A percentile compares a stretch with the other conserved stretches of the same genome.
These are phyloP conservation scores for Dalbergia cochinchinensis DNA, from an alignment of 306 rosid species.

Conservation along the genomic window DNA sequence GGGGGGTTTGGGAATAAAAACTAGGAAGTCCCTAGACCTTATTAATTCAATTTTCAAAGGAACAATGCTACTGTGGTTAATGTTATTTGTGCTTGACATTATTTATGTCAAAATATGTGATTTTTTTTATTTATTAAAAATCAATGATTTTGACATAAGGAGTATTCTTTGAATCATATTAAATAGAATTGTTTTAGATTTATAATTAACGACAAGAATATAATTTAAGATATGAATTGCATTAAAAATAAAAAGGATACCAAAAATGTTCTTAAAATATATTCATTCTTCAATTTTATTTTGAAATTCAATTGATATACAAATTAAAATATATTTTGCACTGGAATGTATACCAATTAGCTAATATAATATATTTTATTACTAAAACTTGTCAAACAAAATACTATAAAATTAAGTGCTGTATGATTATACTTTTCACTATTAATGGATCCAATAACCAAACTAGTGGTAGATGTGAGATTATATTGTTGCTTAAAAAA, in stretches of 20 bases:
- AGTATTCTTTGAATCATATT: too few species aligned
- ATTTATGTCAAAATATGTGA: too few species aligned
- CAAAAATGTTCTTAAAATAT: background rate
- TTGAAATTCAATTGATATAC: too few species aligned
- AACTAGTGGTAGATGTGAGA: background rate
- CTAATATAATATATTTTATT: too few species aligned
- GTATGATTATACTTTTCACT: background rate
- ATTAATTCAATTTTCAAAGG: background rate
- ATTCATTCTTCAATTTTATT: background rate
- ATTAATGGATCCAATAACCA: background rate
- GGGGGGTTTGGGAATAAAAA: background rate
- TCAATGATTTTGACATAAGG: too few species aligned
- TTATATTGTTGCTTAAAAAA: too few species aligned
- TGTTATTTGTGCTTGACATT: too few species aligned
- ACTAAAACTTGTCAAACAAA: background rate
- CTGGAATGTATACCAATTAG: background rate
- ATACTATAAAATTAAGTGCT: background rate
- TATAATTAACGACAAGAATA: too few species aligned
- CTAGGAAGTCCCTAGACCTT: background rate
- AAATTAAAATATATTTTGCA: background rate
- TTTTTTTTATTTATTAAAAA: too few species aligned
- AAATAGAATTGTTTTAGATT: too few species aligned
- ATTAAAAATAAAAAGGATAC: background rate
- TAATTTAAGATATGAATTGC: background rate
- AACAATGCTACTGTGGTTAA: background rate